A percentile compares a stretch with the other conserved stretches of the same genome.
These are phyloP conservation scores for Clarireedia hainanense DNA, from an alignment of 2,329 filamentous ascomycete genomes.

Conservation along the genomic window DNA sequence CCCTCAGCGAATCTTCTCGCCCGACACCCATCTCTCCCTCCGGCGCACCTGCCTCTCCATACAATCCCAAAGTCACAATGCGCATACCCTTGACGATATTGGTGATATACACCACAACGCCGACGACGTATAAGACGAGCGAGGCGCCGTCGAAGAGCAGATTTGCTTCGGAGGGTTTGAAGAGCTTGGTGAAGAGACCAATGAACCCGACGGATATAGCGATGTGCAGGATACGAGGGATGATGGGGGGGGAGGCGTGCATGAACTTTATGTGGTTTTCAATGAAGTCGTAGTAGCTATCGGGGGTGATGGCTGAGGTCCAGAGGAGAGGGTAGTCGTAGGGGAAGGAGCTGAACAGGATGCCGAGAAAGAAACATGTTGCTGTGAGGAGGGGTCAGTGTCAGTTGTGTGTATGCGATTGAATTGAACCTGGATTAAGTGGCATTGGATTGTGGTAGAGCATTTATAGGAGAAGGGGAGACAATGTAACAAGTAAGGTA, in stretches of 20 bases:
- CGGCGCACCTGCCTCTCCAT: constrained; percentile 34
- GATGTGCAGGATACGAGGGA: constrained; percentile 89
- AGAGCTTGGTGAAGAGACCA: constrained; percentile 90
- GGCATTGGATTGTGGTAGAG: constrained; percentile 6
- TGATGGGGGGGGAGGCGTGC: constrained; percentile 83
- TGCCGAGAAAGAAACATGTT: constrained; percentile 95
- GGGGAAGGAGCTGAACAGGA: constrained; percentile 62
- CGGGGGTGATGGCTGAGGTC: constrained; percentile 56
- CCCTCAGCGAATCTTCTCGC: constrained; percentile 82
- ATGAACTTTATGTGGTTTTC: constrained; percentile 88
- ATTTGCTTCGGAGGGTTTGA: constrained; percentile 87
- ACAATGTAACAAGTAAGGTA: background rate
- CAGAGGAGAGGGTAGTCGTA: constrained; percentile 90
- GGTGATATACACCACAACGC: constrained; percentile 84
- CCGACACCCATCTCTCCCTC: constrained; percentile 62
- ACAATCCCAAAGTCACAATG: constrained; percentile 64
- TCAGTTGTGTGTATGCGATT: background rate
- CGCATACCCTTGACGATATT: constrained; percentile 95
- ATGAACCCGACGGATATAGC: constrained; percentile 79
- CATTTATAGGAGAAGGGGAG: constrained; percentile 1
- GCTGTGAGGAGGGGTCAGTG: constrained; percentile 38
- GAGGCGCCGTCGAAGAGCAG: constrained; percentile 82
- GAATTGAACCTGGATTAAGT: background rate
- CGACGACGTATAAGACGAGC: constrained; percentile 70
- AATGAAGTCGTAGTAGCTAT: constrained; percentile 71